phyloP scores from a whole-genome alignment of 2,329 filamentous ascomycete species.

The Stagonosporopsis chrysanthemi region DNA sequence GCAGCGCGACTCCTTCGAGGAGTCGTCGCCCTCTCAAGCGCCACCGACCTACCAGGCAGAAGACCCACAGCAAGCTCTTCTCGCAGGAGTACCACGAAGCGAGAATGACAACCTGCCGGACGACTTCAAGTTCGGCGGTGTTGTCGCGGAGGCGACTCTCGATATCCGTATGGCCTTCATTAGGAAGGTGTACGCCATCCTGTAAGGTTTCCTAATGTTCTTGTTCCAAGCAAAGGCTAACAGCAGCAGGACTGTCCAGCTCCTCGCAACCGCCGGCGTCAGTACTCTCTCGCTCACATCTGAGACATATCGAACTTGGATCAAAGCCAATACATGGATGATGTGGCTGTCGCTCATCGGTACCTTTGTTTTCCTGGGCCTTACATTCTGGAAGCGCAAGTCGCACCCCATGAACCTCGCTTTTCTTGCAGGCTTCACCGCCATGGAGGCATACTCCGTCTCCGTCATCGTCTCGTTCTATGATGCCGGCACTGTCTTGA shows the following conservation, averaged over 20 bases:
- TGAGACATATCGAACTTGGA: conserved; percentile 80
- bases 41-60: conserved; percentile 75
- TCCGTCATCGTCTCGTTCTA: conserved; percentile 94
- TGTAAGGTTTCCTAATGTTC: conserved; percentile 59
- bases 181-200: conserved; percentile 96
- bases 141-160: conserved; percentile 89
- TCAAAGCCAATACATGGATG: conserved; percentile 81
- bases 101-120: conserved; percentile 93
- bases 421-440: conserved; percentile 89
- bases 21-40: conserved; percentile 62
- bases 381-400: conserved; percentile 52
- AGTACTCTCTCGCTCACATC: conserved; percentile 88
- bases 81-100: conserved; percentile 71
- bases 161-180: conserved; percentile 97
- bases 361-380: conserved; percentile 46
- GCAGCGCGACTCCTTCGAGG: conserved; percentile 85
- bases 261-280: conserved; percentile 81
- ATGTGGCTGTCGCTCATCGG: conserved; percentile 79
- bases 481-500: conserved; percentile 80
- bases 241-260: conserved; percentile 74
- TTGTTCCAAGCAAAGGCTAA: conserved; percentile 20
- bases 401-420: conserved; percentile 93
- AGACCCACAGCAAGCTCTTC: conserved; percentile 64
- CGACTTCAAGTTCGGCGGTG: conserved; percentile 98
- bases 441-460: conserved; percentile 91